These are phyloP conservation scores for Prillingera fragicola DNA, from an alignment of 1,284 basidiomycete genomes.

Conservation along the genomic window DNA sequence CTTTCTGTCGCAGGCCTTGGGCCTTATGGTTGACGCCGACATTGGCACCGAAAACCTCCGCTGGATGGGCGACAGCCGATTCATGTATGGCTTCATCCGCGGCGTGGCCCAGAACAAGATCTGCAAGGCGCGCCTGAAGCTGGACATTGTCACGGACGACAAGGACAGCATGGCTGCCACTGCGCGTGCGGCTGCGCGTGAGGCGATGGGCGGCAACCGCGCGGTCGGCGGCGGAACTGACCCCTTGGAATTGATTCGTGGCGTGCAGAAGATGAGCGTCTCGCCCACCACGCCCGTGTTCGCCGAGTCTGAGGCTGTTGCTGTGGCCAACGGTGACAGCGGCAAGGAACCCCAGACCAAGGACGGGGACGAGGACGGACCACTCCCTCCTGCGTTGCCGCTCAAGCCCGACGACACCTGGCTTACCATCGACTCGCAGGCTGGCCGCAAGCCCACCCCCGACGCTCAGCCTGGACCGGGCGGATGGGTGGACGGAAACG, in stretches of 20 bases:
- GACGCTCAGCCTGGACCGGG: slow-evolving; percentile 6
- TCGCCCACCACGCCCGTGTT: not conserved
- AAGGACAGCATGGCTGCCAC: slow-evolving; percentile 61
- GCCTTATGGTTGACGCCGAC: slow-evolving; percentile 88
- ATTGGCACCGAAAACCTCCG: slow-evolving; percentile 75
- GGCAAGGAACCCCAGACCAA: slow-evolving; percentile 2
- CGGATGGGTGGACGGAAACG: slow-evolving; percentile 63
- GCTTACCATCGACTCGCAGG: slow-evolving; percentile 34
- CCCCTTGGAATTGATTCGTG: slow-evolving; percentile 10
- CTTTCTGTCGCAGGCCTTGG: slow-evolving; percentile 81
- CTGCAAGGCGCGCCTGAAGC: slow-evolving; percentile 65
- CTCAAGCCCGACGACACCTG: slow-evolving; percentile 40
- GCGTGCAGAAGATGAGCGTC: slow-evolving; percentile 4
- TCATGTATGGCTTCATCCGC: slow-evolving; percentile 73
- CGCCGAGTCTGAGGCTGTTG: not conserved
- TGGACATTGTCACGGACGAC: slow-evolving; percentile 66
- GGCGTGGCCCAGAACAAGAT: slow-evolving; percentile 64
- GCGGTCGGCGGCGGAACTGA: slow-evolving; percentile 22
- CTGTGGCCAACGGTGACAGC: not conserved
- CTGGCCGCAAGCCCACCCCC: not conserved
- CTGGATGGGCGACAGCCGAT: slow-evolving; percentile 90
- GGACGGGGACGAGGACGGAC: slow-evolving; percentile 19
- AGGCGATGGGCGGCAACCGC: not conserved
- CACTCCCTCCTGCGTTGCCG: slow-evolving; percentile 22
- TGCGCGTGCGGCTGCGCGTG: slow-evolving; percentile 28